A percentile compares a stretch with the other conserved stretches of the same genome.
These are phyloP conservation scores for Jatropha podagrica DNA, from an alignment of 441 rosid species.

Conservation along the genomic window DNA sequence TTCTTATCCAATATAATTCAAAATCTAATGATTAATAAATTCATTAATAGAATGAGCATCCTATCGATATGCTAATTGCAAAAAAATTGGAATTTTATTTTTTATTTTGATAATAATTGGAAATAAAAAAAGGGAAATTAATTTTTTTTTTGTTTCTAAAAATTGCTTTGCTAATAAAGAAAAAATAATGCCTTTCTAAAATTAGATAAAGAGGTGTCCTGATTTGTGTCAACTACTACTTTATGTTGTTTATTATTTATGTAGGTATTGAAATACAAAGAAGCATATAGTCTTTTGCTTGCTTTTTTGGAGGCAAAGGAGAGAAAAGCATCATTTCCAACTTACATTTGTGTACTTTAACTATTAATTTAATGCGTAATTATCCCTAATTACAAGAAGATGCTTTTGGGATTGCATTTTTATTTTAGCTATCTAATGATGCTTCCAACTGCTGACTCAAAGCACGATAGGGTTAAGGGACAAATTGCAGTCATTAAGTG, in stretches of 20 bases:
- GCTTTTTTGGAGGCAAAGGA: conserved; percentile 25
- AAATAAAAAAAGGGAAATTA: too few relatives aligned
- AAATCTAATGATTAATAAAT: too few relatives aligned
- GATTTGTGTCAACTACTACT: not conserved
- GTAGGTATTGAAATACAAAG: conserved; percentile 4
- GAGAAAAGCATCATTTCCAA: conserved; percentile 33
- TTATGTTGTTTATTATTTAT: not conserved
- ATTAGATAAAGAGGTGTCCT: not conserved
- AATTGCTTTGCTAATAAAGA: too few relatives aligned
- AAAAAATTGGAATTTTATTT: too few relatives aligned
- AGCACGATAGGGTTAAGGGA: not conserved
- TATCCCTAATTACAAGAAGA: conserved; percentile 7
- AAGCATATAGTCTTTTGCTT: conserved; percentile 17
- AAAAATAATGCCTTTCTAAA: not conserved
- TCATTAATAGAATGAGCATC: too few relatives aligned
- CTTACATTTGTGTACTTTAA: conserved; percentile 20
- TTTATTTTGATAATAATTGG: too few relatives aligned
- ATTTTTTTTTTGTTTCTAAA: too few relatives aligned
- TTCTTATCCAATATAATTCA: too few relatives aligned
- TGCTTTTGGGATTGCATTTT: conserved; percentile 14
- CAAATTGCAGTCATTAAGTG: not conserved
- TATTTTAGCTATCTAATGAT: conserved; percentile 18
- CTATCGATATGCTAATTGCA: too few relatives aligned
- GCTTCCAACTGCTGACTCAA: conserved; percentile 14
- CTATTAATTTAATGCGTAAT: not conserved